Evolutionary conservation across 768 basidiomycete species (phyloP).

Genomic region (Trametes coccinea): DNA sequence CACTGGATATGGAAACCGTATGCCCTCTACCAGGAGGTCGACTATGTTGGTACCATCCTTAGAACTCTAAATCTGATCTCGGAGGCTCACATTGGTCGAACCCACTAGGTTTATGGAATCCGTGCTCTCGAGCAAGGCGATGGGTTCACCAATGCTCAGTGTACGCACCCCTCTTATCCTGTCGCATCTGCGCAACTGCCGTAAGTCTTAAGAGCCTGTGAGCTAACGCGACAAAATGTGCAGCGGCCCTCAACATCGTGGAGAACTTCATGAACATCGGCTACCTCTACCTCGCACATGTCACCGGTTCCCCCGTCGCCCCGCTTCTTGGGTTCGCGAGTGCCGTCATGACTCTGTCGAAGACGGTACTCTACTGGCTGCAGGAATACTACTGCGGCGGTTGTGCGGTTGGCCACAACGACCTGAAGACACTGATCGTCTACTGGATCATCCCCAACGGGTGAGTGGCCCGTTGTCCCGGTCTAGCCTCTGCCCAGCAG

Average conservation of each 20-base stretch:
- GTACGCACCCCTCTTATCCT: conserved; percentile 40
- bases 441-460: conserved; percentile 81
- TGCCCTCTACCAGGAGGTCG: conserved; percentile 69
- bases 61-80: background rate
- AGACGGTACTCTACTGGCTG: conserved; percentile 80
- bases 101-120: conserved; percentile 66
- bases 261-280: conserved; percentile 73
- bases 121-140: conserved; percentile 60
- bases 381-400: conserved; percentile 77
- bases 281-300: conserved; percentile 78
- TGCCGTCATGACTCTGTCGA: conserved; percentile 77
- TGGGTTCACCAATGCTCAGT: conserved; percentile 87
- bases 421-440: conserved; percentile 46
- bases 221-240: background rate
- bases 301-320: conserved; percentile 60
- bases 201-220: conserved; percentile 3
- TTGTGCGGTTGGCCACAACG: conserved; percentile 78
- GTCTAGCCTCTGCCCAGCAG: background rate
- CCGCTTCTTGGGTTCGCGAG: conserved; percentile 73
- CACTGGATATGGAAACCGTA: conserved; percentile 94
- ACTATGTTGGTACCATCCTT: conserved; percentile 35
- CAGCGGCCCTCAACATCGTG: conserved; percentile 77
- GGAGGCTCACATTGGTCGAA: conserved; percentile 4
- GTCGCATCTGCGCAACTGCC: background rate
- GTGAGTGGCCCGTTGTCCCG: conserved; percentile 41